These are phyloP conservation scores for Dioszegia aurantiaca DNA, from an alignment of 768 basidiomycete genomes.

Conservation along the genomic window DNA sequence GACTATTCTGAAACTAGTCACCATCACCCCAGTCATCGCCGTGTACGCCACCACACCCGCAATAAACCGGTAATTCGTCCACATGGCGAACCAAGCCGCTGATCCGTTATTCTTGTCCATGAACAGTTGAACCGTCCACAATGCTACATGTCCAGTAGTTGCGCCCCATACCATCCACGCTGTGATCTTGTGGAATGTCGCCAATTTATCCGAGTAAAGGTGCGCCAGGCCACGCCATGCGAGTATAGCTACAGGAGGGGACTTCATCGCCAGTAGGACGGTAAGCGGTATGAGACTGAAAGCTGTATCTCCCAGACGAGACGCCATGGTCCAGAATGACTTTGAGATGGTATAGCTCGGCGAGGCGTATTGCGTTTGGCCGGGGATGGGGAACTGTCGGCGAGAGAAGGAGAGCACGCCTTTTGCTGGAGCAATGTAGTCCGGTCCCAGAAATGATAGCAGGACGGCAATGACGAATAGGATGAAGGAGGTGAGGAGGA, in stretches of 20 bases:
- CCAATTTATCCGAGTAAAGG: slow-evolving; percentile 72
- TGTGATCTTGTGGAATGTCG: slow-evolving; percentile 68
- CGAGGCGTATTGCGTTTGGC: slow-evolving; percentile 36
- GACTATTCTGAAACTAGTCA: slow-evolving; percentile 39
- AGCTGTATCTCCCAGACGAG: slow-evolving; percentile 65
- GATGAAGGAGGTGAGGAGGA: slow-evolving; percentile 59
- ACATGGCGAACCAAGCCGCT: slow-evolving; percentile 57
- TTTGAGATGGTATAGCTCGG: slow-evolving; percentile 65
- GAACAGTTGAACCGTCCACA: slow-evolving; percentile 69
- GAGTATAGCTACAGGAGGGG: slow-evolving; percentile 65
- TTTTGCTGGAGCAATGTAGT: slow-evolving; percentile 62
- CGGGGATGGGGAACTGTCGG: slow-evolving; percentile 18
- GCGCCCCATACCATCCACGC: slow-evolving; percentile 69
- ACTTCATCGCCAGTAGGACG: slow-evolving; percentile 67
- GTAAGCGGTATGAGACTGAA: slow-evolving; percentile 71
- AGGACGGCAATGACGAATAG: slow-evolving; percentile 56
- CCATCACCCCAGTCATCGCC: slow-evolving; percentile 47
- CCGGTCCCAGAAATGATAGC: slow-evolving; percentile 63
- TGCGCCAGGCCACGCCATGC: slow-evolving; percentile 64
- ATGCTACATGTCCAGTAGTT: slow-evolving; percentile 61
- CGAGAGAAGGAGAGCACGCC: slow-evolving; percentile 56
- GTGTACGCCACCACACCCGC: slow-evolving; percentile 59
- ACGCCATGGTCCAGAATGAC: slow-evolving; percentile 70
- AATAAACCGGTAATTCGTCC: slow-evolving; percentile 63
- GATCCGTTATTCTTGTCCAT: slow-evolving; percentile 57